Evolutionary conservation across 257 asterid genomes (phyloP), one percentile per base, ranked within the genome.

Genomic region (Avicennia marina): DNA sequence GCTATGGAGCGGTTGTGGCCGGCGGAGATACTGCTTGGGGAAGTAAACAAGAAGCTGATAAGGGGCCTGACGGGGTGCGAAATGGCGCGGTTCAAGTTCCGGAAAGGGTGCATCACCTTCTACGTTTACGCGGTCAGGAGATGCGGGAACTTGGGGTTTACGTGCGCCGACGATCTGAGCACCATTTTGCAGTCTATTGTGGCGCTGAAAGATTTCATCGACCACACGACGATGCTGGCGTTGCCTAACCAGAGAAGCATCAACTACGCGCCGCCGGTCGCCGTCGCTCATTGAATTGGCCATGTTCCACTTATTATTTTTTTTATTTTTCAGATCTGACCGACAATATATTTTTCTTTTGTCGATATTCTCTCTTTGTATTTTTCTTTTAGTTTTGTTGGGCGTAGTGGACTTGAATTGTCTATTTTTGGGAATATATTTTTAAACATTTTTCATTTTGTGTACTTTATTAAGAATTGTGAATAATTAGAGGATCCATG

Each of bases 161-260:
- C 60, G 0, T 72, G 78, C 60, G 94, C 93, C 26, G 96, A 86
- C 27, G 99, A 93, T 83, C 82, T 93, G 25, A 74, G 72, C 59
- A 48, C 60, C 19, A 76, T 93, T 20, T 24, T 93, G 63, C 83
- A 84, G 65, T 45, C 94, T 7, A 95, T 89, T 50, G 94, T 76
- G 68, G 94, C 73, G 53, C 79, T 93, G 17, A 89, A 86, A 17
- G 99, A 93, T 80, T 93, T 93, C 75, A 78, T 93, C 21, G 97
- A 93, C 69, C 99, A 93, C 62, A 93, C 99, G 63, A 94, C 94
- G 33, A 86, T 93, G 97, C 81, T 93, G 54, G 99, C 99, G 12
- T 26, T 89, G 94, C 99, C 97, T 2, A 75, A 82, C 34, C 97
- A 93, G 79, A 89, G 77, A 66, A 86, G 91, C 52, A 82, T 89